Percentiles rank a stretch among this genome's conserved stretches.
Evolutionary conservation across 2,329 filamentous ascomycete genomes (phyloP).

Genomic region (Mycosphaerella sp.): DNA sequence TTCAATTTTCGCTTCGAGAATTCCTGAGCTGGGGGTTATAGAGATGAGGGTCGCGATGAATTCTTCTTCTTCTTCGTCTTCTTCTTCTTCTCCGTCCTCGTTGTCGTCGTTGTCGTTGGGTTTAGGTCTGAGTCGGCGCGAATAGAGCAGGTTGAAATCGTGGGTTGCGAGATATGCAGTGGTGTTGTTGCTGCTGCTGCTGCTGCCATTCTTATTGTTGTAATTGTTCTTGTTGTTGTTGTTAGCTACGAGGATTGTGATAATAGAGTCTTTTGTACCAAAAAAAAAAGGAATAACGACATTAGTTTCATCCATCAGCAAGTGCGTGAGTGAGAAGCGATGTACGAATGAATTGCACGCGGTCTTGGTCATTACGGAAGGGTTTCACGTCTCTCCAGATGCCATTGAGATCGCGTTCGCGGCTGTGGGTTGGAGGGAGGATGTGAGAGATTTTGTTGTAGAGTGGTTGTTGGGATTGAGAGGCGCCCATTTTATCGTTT

Average conservation of each 20-base stretch:
- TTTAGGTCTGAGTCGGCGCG: slow-evolving; percentile 2
- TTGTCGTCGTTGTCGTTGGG: no score
- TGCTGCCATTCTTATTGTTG: no score
- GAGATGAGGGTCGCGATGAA: slow-evolving; percentile 24
- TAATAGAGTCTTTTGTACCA: no score
- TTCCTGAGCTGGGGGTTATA: slow-evolving; percentile 11
- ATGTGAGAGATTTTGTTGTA: neutral
- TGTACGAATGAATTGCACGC: neutral
- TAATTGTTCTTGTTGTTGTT: no score
- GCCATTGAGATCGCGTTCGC: neutral
- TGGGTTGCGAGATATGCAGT: slow-evolving; percentile 14
- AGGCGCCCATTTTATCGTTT: neutral
- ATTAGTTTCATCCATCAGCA: neutral
- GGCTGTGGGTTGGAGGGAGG: neutral
- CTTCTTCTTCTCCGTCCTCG: no score
- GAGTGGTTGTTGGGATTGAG: neutral
- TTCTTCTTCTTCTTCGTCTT: slow-evolving; percentile 4
- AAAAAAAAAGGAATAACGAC: neutral
- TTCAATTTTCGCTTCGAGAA: slow-evolving; percentile 26
- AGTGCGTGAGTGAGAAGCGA: neutral
- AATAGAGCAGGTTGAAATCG: slow-evolving; percentile 25
- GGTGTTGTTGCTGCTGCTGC: slow-evolving; percentile 10
- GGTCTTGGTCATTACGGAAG: neutral
- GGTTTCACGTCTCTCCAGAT: neutral
- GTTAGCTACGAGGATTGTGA: no score